Evolutionary conservation across 441 rosid species (phyloP).

Genomic region (Pelargonium fulgidum): DNA sequence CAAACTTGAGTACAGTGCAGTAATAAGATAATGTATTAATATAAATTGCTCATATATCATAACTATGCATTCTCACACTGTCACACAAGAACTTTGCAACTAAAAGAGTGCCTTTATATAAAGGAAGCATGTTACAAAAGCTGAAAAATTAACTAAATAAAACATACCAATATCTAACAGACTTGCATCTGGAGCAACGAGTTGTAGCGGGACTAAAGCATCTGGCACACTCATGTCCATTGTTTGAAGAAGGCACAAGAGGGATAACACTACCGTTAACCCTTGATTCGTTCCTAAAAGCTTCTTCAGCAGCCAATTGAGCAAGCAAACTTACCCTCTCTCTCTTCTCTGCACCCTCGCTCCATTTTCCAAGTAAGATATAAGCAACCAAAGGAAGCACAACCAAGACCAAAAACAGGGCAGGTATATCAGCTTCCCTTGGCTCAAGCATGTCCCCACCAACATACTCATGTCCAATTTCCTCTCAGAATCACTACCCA

Average conservation of each 20-base stretch:
- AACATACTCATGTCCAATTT: conserved; percentile 69
- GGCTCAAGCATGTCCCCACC: conserved; percentile 83
- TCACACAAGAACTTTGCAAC: neutral
- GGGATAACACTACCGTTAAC: conserved; percentile 37
- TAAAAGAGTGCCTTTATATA: neutral
- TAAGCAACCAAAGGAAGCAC: conserved; percentile 76
- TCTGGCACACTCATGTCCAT: conserved; percentile 51
- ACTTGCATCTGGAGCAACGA: conserved; percentile 91
- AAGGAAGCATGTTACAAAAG: neutral
- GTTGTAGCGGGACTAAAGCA: conserved; percentile 73
- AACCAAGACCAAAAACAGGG: conserved; percentile 67
- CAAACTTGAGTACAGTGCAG: too few species aligned
- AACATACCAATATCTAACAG: conserved; percentile 74
- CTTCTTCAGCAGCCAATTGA: conserved; percentile 74
- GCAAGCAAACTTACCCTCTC: conserved; percentile 59
- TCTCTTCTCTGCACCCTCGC: conserved; percentile 54
- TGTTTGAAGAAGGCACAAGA: conserved; percentile 31
- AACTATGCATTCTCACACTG: neutral
- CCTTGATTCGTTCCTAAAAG: conserved; percentile 49
- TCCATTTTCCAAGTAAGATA: conserved; percentile 77
- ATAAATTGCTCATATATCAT: too few species aligned
- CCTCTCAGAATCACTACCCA: conserved; percentile 23
- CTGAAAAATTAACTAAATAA: conserved; percentile 12
- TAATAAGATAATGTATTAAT: too few species aligned
- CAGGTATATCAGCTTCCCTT: conserved; percentile 77